Conservation (phyloP, 2,329 filamentous ascomycete genomes). For the Trichoderma oligosporum region DNA sequence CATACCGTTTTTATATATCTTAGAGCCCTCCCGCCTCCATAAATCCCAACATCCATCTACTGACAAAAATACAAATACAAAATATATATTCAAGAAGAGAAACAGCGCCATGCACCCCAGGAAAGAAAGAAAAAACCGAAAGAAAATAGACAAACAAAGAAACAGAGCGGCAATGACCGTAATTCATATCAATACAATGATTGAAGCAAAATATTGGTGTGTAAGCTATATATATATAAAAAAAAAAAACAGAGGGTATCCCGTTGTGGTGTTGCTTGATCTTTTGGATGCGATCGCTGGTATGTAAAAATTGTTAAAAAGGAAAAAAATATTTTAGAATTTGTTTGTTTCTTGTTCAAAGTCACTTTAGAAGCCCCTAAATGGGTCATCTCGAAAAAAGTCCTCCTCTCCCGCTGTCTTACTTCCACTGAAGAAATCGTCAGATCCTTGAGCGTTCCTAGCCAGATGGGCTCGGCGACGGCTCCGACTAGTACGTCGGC, state of each 20-base stretch:
- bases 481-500: slow-evolving; percentile 51
- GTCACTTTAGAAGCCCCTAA: slow-evolving; percentile 52
- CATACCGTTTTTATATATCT: slow-evolving; percentile 1
- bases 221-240: background rate
- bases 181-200: slow-evolving; percentile 17
- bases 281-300: background rate
- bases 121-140: background rate
- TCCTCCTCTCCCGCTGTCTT: slow-evolving; percentile 52
- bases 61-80: background rate
- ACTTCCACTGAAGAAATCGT: slow-evolving; percentile 48
- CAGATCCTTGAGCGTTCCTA: slow-evolving; percentile 42
- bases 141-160: slow-evolving; percentile 10
- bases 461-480: slow-evolving; percentile 49
- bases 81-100: slow-evolving; percentile 2
- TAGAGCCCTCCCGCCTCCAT: background rate
- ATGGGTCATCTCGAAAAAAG: slow-evolving; percentile 57
- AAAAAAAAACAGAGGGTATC: slow-evolving; percentile 19
- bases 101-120: slow-evolving; percentile 1
- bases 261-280: slow-evolving; percentile 19
- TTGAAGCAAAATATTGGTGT: slow-evolving; percentile 4
- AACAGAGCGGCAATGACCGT: slow-evolving; percentile 12
- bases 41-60: background rate
- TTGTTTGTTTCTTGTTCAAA: background rate
- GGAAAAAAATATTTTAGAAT: background rate
- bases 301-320: no score